Conservation (phyloP, 176 grass and related monocot genomes). For the Echinochloa phyllopogon region DNA sequence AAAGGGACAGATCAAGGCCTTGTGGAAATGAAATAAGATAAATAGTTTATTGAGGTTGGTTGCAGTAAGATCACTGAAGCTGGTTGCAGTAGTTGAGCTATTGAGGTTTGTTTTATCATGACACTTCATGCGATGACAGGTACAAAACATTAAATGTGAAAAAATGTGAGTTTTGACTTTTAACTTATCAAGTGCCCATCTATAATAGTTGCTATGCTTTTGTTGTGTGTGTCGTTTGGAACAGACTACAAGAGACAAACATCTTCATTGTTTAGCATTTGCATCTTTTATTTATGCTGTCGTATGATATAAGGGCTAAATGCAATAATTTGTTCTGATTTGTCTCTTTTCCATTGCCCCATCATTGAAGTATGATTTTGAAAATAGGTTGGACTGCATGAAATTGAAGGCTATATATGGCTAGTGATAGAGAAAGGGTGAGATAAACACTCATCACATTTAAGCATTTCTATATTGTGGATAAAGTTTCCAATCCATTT, state of each 20-base stretch:
- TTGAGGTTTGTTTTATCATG: slow-evolving; percentile 21
- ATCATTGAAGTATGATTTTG: slow-evolving; percentile 3
- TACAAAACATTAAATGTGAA: neutral
- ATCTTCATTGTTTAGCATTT: slow-evolving; percentile 7
- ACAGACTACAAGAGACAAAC: slow-evolving; percentile 6
- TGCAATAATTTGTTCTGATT: slow-evolving; percentile 18
- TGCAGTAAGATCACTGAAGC: neutral
- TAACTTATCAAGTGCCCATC: neutral
- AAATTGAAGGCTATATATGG: slow-evolving; percentile 17
- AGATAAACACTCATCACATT: neutral
- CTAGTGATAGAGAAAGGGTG: neutral
- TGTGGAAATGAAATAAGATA: neutral
- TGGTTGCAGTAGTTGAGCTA: neutral
- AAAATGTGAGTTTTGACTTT: neutral
- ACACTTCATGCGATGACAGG: slow-evolving; percentile 13
- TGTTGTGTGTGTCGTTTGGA: neutral
- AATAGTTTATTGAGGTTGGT: neutral
- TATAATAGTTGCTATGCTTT: slow-evolving; percentile 10
- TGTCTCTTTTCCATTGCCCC: slow-evolving; percentile 1
- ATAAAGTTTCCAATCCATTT: slow-evolving; percentile 37
- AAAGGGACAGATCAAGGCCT: neutral
- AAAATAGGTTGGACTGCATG: slow-evolving; percentile 14
- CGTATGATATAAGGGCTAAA: slow-evolving; percentile 3
- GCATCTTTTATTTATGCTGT: neutral
- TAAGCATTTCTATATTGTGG: neutral